phyloP scores from a whole-genome alignment of 2,329 filamentous ascomycete species.

The Bimuria novae-zelandiae region DNA sequence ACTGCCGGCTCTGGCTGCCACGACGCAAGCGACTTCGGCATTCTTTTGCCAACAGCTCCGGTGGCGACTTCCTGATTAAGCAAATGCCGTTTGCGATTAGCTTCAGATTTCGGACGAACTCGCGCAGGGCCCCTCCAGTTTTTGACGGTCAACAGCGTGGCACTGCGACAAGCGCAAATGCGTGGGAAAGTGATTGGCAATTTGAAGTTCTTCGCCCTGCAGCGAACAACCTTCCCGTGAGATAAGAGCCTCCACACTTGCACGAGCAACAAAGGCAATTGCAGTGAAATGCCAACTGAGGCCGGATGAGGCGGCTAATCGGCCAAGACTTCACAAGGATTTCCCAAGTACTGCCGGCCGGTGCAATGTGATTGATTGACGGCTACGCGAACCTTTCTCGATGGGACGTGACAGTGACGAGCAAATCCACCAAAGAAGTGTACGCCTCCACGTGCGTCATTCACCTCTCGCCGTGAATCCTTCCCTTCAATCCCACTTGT shows the following conservation, averaged over 20 bases:
- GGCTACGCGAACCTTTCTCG: neutral
- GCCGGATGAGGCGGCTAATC: conserved; percentile 3
- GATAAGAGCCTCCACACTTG: too few species aligned
- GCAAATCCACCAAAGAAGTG: neutral
- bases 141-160: neutral
- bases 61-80: neutral
- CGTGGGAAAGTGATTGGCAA: neutral
- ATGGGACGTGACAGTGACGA: neutral
- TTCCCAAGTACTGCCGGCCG: neutral
- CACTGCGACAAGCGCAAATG: neutral
- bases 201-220: neutral
- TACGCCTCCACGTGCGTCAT: conserved; percentile 6
- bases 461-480: neutral
- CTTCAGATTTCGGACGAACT: neutral
- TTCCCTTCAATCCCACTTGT: conserved; percentile 1
- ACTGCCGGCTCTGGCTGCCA: too few species aligned
- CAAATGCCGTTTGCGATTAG: neutral
- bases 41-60: too few species aligned
- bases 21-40: too few species aligned
- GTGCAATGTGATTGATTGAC: neutral
- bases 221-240: too few species aligned
- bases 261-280: neutral
- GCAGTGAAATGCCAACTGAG: neutral
- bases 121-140: neutral
- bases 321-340: neutral